Conservation (phyloP, 345 rosid species). For the Microcos paniculata region DNA sequence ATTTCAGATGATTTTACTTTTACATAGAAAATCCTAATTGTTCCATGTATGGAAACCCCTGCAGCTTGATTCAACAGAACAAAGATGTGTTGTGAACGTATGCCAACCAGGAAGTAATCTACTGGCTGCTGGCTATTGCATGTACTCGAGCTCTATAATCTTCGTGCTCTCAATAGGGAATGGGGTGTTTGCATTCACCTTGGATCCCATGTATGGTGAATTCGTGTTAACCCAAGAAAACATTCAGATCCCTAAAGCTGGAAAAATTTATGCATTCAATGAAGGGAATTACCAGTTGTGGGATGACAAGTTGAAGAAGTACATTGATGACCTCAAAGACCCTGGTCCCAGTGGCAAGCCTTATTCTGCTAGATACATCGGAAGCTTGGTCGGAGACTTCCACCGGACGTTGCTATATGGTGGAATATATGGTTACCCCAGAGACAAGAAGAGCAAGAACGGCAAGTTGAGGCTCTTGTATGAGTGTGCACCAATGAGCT, state of each 20-base stretch:
- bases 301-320: conserved; percentile 91
- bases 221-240: conserved; percentile 88
- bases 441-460: conserved; percentile 89
- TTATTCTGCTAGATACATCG: conserved; percentile 88
- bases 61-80: conserved; percentile 60
- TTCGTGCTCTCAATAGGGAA: conserved; percentile 79
- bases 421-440: conserved; percentile 92
- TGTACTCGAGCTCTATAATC: conserved; percentile 93
- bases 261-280: conserved; percentile 83
- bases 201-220: conserved; percentile 96
- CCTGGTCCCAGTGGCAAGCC: conserved; percentile 89
- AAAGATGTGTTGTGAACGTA: conserved; percentile 76
- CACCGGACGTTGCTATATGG: conserved; percentile 85
- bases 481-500: conserved; percentile 99
- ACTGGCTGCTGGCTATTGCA: conserved; percentile 91
- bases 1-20: not conserved
- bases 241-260: conserved; percentile 76
- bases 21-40: not conserved
- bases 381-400: conserved; percentile 96
- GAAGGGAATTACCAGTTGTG: conserved; percentile 95
- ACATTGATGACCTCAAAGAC: conserved; percentile 87
- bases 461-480: conserved; percentile 90
- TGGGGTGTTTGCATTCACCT: conserved; percentile 78
- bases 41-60: conserved; percentile 10
- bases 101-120: conserved; percentile 96